Evolutionary conservation across 2,329 filamentous ascomycete genomes (phyloP).

Genomic region (Capronia americana): DNA sequence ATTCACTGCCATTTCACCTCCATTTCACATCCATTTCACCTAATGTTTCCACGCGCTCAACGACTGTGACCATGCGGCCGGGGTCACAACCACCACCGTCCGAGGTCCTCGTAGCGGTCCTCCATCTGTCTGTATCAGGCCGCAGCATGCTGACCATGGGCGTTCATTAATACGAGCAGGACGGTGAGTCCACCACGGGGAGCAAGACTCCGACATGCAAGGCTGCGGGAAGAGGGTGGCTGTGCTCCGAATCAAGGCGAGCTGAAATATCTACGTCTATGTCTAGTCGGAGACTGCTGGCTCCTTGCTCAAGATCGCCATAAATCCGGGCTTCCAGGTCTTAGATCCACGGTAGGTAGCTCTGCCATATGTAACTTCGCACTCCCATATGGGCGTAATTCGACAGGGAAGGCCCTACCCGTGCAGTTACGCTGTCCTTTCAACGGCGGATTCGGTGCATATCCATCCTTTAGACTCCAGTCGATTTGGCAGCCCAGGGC

Average conservation of each 20-base stretch:
- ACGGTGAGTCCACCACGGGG: neutral
- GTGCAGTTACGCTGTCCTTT: slow-evolving; percentile 45
- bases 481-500: slow-evolving; percentile 50
- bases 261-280: slow-evolving; percentile 5
- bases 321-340: slow-evolving; percentile 35
- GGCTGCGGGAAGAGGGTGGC: neutral
- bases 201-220: neutral
- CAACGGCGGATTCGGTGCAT: slow-evolving; percentile 46
- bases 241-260: neutral
- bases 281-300: slow-evolving; percentile 3
- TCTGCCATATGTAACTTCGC: slow-evolving; percentile 57
- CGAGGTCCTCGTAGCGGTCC: neutral
- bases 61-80: neutral
- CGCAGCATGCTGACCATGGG: neutral
- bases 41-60: neutral
- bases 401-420: slow-evolving; percentile 45
- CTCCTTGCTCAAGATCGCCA: slow-evolving; percentile 20
- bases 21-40: neutral
- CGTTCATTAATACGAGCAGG: neutral
- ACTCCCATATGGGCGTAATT: slow-evolving; percentile 55
- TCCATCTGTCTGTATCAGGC: neutral
- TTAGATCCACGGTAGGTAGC: slow-evolving; percentile 45
- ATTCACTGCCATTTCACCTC: neutral
- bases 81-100: neutral
- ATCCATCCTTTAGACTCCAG: slow-evolving; percentile 47